These are phyloP conservation scores for Scutellaria minor DNA, from an alignment of 257 asterid genomes.

Conservation along the genomic window DNA sequence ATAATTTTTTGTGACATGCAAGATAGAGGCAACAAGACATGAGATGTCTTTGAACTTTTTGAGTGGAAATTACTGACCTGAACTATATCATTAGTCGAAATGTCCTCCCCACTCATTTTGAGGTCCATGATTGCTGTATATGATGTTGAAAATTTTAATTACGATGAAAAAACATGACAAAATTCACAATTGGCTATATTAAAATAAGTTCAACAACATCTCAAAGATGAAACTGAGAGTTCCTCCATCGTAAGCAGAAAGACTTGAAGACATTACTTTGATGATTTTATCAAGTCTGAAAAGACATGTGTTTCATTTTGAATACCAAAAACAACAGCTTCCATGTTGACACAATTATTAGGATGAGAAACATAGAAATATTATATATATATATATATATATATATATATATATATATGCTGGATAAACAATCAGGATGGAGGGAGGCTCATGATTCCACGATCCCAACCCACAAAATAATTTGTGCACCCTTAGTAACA, in stretches of 20 bases:
- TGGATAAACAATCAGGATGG: neutral
- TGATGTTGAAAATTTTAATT: conserved; percentile 43
- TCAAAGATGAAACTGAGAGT: conserved; percentile 27
- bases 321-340: conserved; percentile 25
- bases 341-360: neutral
- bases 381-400: no score
- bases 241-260: conserved; percentile 11
- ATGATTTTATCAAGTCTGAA: neutral
- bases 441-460: neutral
- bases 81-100: conserved; percentile 70
- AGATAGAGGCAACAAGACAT: conserved; percentile 25
- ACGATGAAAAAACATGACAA: conserved; percentile 40
- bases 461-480: neutral
- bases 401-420: neutral
- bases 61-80: conserved; percentile 59
- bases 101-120: conserved; percentile 80
- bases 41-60: conserved; percentile 8
- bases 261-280: neutral
- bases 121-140: conserved; percentile 87
- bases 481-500: neutral
- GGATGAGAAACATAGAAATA: neutral
- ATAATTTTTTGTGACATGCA: neutral
- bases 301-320: conserved; percentile 13
- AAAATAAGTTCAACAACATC: conserved; percentile 26
- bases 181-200: conserved; percentile 31